Evolutionary conservation across 78 protist genomes (phyloP), one percentile per base, ranked within the genome.

Genomic region (Polysphondylium violaceum): DNA sequence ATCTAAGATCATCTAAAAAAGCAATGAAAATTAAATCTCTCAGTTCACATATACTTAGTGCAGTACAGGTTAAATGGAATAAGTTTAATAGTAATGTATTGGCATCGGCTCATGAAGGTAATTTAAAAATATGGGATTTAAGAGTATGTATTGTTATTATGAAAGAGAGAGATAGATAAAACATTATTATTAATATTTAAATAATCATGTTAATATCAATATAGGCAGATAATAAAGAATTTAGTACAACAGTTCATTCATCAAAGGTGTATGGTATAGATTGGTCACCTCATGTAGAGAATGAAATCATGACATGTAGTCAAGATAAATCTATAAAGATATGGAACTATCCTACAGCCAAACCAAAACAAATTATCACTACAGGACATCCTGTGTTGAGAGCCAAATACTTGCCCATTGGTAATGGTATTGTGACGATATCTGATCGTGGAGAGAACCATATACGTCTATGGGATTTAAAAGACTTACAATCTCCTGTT

Each of bases 51-150:
- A 88, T 77, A 31, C 58, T 77, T 12, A 50, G 87, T 38, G 94
- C 77, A 1, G 76, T 77, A 16, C 94, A 88, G 33, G 94, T 88
- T 41, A 88, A 88, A 65, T 88, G 94, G 94, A 88, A 88, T 50
- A 56, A 74, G 25, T 77, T 77, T 47, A 88, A 88, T 53, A 3
- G 71, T 47, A 76, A 71, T 65, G 58, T 73, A n/a, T 27, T 88
- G 6, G 94, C 94, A 31, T 88, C 94, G 25, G 94, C 94, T 17
- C 94, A 88, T 58, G 87, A 88, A 56, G 47, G 79, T 53, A 69
- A 88, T 77, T 47, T 88, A 53, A 88, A 69, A 75, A 88, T 88
- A 23, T 88, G 94, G 94, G 94, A 88, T 63, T 41, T 88, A 58
- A 88, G 94, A 63, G 89, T 81, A 72, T 29, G 43, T 31, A 9